A percentile compares a stretch with the other conserved stretches of the same genome.
Conservation (phyloP, 2,329 filamentous ascomycete species). For the Mycosphaerella arachidis region DNA sequence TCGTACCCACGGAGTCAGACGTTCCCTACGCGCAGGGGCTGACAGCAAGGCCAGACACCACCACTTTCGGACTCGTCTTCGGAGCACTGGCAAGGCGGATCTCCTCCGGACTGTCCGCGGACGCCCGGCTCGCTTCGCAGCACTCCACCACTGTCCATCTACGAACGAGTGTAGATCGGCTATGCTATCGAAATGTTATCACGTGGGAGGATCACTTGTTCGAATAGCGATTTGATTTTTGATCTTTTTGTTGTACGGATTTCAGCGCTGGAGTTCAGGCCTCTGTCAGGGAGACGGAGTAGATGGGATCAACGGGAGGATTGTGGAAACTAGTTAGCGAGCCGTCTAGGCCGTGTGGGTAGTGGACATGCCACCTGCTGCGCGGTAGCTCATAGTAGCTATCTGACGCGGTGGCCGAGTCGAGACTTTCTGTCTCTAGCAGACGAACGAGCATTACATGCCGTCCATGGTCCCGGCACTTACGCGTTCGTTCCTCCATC, state of each 20-base stretch:
- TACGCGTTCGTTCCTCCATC: not conserved
- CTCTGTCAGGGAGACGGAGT: not conserved
- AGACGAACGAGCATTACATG: not conserved
- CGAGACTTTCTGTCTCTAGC: not conserved
- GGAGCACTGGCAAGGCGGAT: conserved; percentile 55
- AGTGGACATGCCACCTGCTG: not conserved
- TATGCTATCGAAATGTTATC: not conserved
- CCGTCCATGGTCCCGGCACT: not conserved
- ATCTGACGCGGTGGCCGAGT: not conserved
- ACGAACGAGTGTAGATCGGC: conserved; percentile 7
- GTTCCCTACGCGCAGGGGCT: conserved; percentile 25
- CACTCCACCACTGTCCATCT: conserved; percentile 52
- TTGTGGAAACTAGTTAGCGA: not conserved
- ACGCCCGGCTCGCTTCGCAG: conserved; percentile 71
- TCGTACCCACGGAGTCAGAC: conserved; percentile 15
- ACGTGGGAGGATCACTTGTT: not conserved
- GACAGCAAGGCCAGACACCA: conserved; percentile 57
- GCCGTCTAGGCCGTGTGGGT: not conserved
- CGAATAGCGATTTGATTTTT: not conserved
- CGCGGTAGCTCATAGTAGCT: not conserved
- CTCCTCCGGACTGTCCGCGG: conserved; percentile 43
- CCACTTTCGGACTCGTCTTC: conserved; percentile 67
- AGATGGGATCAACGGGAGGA: not conserved
- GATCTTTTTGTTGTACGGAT: conserved; percentile 2
- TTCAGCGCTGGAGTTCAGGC: conserved; percentile 7